phyloP scores from a whole-genome alignment of 345 rosid genomes.

The Gossypium longicalyx region DNA sequence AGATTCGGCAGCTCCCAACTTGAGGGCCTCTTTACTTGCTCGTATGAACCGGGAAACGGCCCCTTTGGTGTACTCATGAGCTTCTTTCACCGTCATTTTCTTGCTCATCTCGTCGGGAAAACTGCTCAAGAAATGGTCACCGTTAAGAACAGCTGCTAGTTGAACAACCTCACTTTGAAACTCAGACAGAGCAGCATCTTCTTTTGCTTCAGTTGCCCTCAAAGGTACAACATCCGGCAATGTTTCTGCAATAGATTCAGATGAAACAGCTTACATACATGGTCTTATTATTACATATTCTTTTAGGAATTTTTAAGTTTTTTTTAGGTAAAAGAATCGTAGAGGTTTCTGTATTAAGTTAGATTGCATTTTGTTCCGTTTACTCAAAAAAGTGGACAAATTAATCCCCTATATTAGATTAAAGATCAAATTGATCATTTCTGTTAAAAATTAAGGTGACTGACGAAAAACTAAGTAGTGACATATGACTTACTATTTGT shows the following conservation, averaged over 20 bases:
- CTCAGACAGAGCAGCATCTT: constrained; percentile 54
- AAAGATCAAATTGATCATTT: too few species aligned
- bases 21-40: constrained; percentile 90
- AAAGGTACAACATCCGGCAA: constrained; percentile 67
- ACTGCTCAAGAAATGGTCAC: constrained; percentile 85
- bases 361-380: too few species aligned
- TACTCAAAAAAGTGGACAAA: too few species aligned
- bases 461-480: too few species aligned
- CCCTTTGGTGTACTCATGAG: constrained; percentile 66
- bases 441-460: too few species aligned
- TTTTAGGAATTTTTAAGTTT: too few species aligned
- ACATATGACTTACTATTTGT: too few species aligned
- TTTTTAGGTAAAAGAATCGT: too few species aligned
- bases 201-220: constrained; percentile 71
- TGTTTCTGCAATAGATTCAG: constrained; percentile 40
- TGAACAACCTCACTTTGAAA: constrained; percentile 92
- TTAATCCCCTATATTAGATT: too few species aligned
- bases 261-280: background rate
- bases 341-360: too few species aligned
- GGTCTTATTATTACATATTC: background rate
- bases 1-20: constrained; percentile 78
- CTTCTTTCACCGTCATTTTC: constrained; percentile 84
- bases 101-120: constrained; percentile 68
- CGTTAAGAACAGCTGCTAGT: constrained; percentile 86
- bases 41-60: constrained; percentile 69